Conservation (phyloP, 495 filamentous ascomycete genomes). For the Tetracladium setigerum region DNA sequence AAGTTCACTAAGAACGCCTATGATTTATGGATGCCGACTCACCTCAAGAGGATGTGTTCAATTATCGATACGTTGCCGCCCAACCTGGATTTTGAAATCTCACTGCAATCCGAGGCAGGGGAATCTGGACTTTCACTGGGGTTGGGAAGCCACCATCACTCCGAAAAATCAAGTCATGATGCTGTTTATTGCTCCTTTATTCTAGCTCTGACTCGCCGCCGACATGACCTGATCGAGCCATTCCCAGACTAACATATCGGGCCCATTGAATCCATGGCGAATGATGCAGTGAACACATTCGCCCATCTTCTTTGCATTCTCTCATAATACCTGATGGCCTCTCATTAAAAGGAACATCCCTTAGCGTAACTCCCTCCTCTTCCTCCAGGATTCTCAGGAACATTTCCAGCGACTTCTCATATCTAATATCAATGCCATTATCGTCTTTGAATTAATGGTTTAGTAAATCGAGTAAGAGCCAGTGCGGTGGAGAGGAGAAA, state of each 20-base stretch:
- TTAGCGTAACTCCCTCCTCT: conserved; percentile 27
- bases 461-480: conserved; percentile 17
- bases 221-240: too few relatives aligned
- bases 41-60: conserved; percentile 32
- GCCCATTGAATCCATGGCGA: conserved; percentile 1
- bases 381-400: conserved; percentile 27
- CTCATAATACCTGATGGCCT: conserved; percentile 5
- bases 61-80: conserved; percentile 30
- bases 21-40: conserved; percentile 32
- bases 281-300: conserved; percentile 7
- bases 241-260: too few relatives aligned
- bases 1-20: conserved; percentile 27
- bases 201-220: too few relatives aligned
- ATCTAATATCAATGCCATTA: conserved; percentile 19
- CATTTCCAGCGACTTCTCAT: conserved; percentile 26
- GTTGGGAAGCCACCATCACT: conserved; percentile 11
- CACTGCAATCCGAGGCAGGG: conserved; percentile 7
- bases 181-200: too few relatives aligned
- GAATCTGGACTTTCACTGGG: conserved; percentile 13
- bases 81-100: conserved; percentile 8
- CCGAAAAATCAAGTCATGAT: conserved; percentile 7
- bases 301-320: not conserved
- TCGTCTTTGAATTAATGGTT: not conserved
- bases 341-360: conserved; percentile 10
- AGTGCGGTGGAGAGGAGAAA: conserved; percentile 30